Evolutionary conservation across 768 basidiomycete genomes (phyloP), one percentile per base, ranked within the genome.

Genomic region (Xanthoconium purpureum): DNA sequence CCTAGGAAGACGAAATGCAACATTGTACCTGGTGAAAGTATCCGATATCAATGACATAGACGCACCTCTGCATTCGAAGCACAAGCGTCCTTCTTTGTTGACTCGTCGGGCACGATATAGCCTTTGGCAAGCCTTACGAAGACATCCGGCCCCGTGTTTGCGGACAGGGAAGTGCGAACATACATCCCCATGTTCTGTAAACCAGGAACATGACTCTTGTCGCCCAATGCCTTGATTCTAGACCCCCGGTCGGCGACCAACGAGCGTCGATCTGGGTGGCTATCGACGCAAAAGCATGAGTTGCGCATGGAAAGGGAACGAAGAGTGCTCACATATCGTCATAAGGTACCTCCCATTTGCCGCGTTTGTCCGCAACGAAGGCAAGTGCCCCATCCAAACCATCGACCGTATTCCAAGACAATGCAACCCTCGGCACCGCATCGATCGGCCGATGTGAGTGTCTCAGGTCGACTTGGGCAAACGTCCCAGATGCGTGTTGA

Each of bases 401-500:
- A 29, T 55, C 54, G 33, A 60, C 55, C 1, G 48, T 78, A 30
- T 85, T 82, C 89, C 90, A 94, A 2, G 86, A 77, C 14, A 82
- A 62, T 3, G 87, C 78, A 1, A 79, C 76, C 8, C 88, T 80
- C 15, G 87, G 80, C 29, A 94, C 75, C 0, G 83, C 76, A 60
- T 91, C 88, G 8, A 91, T 69, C 1, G 89, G 87, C 45, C 80
- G 84, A 54, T 78, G 76, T 11, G 79, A 78, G 42, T 85, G 77
- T 18, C 88, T 78, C 29, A 93, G 69, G 63, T 94, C 92, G 28
- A 91, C 74, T 67, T 92, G 90, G 4, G 88, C 82, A 67, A 94
- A 91, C 3, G 83, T 78, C 17, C 91, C 91, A 29, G 85, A 90
- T 2, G 79, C 77, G 67, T 91, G 88, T 47, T 87, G 81, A 0